Evolutionary conservation across 768 basidiomycete genomes (phyloP), one percentile per base, ranked within the genome.

Genomic region (Auriscalpium microsporum): DNA sequence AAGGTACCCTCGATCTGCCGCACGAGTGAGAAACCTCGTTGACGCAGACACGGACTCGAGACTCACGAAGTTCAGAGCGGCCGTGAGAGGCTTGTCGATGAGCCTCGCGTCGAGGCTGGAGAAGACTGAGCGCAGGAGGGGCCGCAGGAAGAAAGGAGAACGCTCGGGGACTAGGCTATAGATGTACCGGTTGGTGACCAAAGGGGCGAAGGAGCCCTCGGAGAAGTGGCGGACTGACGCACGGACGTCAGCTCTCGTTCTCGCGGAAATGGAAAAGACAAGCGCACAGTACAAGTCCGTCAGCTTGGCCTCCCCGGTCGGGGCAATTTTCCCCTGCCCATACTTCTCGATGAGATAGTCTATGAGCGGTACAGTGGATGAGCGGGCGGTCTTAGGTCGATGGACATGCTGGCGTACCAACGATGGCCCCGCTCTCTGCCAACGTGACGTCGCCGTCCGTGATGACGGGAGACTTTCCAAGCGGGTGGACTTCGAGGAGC

Each of bases 401-500:
- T 28, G 28, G 28, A 28, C 28, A 7, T 28, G 28, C 28, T 28
- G 4, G 28, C 65, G 37, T 53, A 75, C 76, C 72, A 53, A 75
- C 64, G 42, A 78, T 76, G 16, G 75, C 75, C 28, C 72, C 71
- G 57, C 76, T 73, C 62, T 75, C 73, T 8, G 74, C 71, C 14
- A 79, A 55, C 4, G 67, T 71, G n/a, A 75, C 53, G 17, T 72
- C 71, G 14, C 73, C 77, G 58, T 78, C 75, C 3, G 73, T 75
- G 44, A 78, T 75, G 50, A 78, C 68, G 16, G 77, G 78, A 3
- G 73, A 67, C 58, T 74, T 78, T 23, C 78, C 76, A 10, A 78
- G 62, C n/a, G 78, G 76, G 48, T 74, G 68, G 23, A 77, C 52
- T 2, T 70, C 53, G 23, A 62, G 59, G 9, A 76, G 62, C 51